A percentile compares a stretch with the other conserved stretches of the same genome.
These are phyloP conservation scores for Globisporangium parvum DNA, from an alignment of 352 stramenopile species.

Conservation along the genomic window DNA sequence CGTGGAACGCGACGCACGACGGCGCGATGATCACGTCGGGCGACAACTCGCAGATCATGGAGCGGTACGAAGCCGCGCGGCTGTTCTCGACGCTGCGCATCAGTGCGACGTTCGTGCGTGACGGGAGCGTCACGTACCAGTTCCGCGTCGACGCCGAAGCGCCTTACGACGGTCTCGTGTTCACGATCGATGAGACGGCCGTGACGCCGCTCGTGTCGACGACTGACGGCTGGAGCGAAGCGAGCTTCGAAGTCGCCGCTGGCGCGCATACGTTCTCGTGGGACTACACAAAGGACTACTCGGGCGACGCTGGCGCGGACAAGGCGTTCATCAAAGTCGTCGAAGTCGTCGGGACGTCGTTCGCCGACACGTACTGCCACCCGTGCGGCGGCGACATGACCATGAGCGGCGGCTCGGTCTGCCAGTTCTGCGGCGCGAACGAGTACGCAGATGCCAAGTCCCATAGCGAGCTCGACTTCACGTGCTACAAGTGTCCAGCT, in stretches of 20 bases:
- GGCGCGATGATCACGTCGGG: conserved; percentile 61
- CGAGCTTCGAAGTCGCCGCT: conserved; percentile 37
- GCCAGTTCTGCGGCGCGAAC: conserved; percentile 70
- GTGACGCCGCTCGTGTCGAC: conserved; percentile 47
- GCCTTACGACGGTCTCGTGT: conserved; percentile 72
- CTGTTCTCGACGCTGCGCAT: conserved; percentile 74
- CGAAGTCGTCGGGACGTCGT: conserved; percentile 77
- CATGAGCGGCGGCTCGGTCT: conserved; percentile 67
- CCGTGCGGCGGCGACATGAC: conserved; percentile 74
- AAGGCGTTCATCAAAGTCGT: conserved; percentile 72
- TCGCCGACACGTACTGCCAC: conserved; percentile 64
- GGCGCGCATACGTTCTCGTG: conserved; percentile 70
- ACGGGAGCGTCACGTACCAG: conserved; percentile 72
- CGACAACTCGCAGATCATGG: conserved; percentile 62
- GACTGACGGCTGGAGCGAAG: conserved; percentile 68
- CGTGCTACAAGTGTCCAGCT: conserved; percentile 57
- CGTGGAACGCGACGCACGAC: conserved; percentile 52
- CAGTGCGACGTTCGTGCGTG: conserved; percentile 67
- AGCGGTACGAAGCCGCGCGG: conserved; percentile 51
- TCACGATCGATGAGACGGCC: conserved; percentile 63
- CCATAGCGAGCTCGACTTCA: conserved; percentile 71
- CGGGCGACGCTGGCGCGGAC: conserved; percentile 60
- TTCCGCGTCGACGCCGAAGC: conserved; percentile 68
- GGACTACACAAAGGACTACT: conserved; percentile 81
- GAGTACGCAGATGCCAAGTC: conserved; percentile 68